Base-by-base conservation (phyloP, 805 yeast genomes). In the Metschnikowia cubensis region DNA sequence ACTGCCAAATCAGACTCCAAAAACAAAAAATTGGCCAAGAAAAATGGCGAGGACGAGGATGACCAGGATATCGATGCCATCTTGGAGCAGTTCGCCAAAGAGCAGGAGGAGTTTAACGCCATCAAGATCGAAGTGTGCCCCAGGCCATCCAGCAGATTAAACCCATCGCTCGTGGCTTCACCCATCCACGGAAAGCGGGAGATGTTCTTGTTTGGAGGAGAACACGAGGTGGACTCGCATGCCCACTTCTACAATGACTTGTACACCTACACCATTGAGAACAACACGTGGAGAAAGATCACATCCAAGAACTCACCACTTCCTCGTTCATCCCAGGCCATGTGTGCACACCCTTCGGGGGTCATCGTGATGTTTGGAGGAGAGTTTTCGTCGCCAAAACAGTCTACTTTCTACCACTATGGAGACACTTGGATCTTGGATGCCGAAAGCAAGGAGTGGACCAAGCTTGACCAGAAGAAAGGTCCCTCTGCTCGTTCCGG, bases 351-450 rank as follows among this genome's bases (percentile, higher is more conserved):
- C 67, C 96, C 97, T 1, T 82, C 90, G 2, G 98, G 98, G 10
- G 73, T 91, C 2, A 79, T 89, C 25, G 66, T 92, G 52, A 69
- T 92, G 74, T 94, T 89, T 70, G 99, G 98, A 45, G 99, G 99
- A 60, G 99, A 92, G 68, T 92, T 94, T 60, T 88, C 97, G 1
- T 87, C 96, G 14, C 98, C 98, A 3, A 92, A 92, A 60, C 99
- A 92, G 66, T 82, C 89, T 45, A 89, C 97, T 0, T 92, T 92
- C 68, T 94, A 94, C 66, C 99, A 92, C 68, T 92, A 89, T 65
- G 92, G 96, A 15, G 99, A 92, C 63, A 86, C 97, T 3, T 92
- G 99, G 99, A 76, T 92, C 42, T 72, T 92, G 52, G 98, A 94
- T 61, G 80, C 91, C 1, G 82, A 78, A 32, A 75, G 85, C 15